Evolutionary conservation across 768 basidiomycete genomes (phyloP).

Genomic region (Boletus sp.): DNA sequence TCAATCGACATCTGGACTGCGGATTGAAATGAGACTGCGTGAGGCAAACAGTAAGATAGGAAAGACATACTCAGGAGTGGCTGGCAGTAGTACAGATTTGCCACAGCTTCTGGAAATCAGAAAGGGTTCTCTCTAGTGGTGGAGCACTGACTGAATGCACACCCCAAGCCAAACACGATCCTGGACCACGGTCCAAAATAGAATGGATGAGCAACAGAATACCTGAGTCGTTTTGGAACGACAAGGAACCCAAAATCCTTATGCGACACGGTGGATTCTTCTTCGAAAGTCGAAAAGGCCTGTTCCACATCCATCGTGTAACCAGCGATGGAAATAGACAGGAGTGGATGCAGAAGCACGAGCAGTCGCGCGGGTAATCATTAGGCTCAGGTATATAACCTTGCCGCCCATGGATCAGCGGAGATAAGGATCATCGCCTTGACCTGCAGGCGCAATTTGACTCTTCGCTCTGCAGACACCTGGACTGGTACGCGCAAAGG

Average conservation of each 20-base stretch:
- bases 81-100: conserved; percentile 80
- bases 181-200: conserved; percentile 13
- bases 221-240: conserved; percentile 15
- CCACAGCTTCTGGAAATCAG: conserved; percentile 35
- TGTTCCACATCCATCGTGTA: conserved; percentile 17
- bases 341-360: background rate
- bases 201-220: conserved; percentile 4
- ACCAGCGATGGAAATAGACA: conserved; percentile 3
- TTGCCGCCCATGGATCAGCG: background rate
- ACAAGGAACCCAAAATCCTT: conserved; percentile 14
- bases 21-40: background rate
- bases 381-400: conserved; percentile 12
- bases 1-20: conserved; percentile 34
- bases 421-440: conserved; percentile 16
- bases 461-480: background rate
- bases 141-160: conserved; percentile 18
- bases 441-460: conserved; percentile 2
- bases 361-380: background rate
- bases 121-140: background rate
- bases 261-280: background rate
- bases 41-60: background rate
- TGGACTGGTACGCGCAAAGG: background rate
- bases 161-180: conserved; percentile 15
- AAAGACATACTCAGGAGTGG: conserved; percentile 61
- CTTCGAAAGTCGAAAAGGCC: background rate